Base-by-base conservation (phyloP, 768 basidiomycete genomes). In the Mycena alexandri region DNA sequence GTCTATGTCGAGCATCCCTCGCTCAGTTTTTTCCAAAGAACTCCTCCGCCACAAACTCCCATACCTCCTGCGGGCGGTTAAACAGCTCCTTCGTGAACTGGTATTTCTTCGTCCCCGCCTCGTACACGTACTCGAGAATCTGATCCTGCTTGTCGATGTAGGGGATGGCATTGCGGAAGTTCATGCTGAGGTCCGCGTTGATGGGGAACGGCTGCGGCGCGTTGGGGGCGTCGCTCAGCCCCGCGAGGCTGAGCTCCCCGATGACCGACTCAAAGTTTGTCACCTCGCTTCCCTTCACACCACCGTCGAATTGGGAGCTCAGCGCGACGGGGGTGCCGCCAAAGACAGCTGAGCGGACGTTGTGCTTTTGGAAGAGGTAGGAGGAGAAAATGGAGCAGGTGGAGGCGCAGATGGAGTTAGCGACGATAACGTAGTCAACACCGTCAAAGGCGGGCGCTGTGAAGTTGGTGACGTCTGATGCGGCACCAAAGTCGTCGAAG, bases 401-500 rank as follows among this genome's bases (percentile, higher is more conserved):
- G 5, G 52, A 60, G 24, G 64, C 64, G 64, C 71, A 69, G 41
- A 68, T 61, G 64, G 55, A 29, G 64, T 69, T 70, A 8, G 65
- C 56, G 48, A 69, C 64, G n/a, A 71, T 9, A 14, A 71, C 70
- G 44, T 53, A 62, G 59, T 71, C 65, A 41, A 56, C n/a, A 43
- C n/a, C 46, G 43, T 43, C 59, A n/a, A 64, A 19, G n/a, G 71
- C 51, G 3, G 59, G 38, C 14, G 65, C 47, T 44, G 69, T 69
- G 63, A 53, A 56, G 52, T 68, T 72, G 11, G 65, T 57, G 16
- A 54, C 61, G 29, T 61, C 62, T 16, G 55, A 44, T 33, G 9
- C 36, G 46, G 48, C 59, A 14, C 71, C 71, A 41, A 72, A 72
- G 57, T 72, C 71, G 61, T 72, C 71, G 41, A 69, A 61, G 65